Conservation (phyloP, 2,329 filamentous ascomycete species). For the Sclerotinia minor region DNA sequence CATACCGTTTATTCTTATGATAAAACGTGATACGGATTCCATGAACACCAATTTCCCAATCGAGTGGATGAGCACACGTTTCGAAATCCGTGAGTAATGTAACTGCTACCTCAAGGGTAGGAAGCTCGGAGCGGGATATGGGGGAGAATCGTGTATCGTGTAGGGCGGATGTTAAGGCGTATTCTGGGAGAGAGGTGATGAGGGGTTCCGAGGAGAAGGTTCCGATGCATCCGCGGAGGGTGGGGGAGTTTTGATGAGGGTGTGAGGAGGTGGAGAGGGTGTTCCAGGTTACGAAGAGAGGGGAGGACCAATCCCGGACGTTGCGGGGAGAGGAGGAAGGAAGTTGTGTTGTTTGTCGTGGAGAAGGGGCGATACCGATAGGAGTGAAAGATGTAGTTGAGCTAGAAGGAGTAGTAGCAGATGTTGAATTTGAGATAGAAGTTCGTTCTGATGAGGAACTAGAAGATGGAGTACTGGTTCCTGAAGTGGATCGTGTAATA, state of each 20-base stretch:
- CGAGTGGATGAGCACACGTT: conserved; percentile 67
- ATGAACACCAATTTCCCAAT: conserved; percentile 86
- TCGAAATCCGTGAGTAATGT: conserved; percentile 88
- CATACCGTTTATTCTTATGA: conserved; percentile 70
- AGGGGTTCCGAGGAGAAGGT: conserved; percentile 83
- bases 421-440: conserved; percentile 37
- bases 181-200: conserved; percentile 69
- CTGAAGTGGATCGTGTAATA: conserved; percentile 25
- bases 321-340: conserved; percentile 22
- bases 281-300: conserved; percentile 90
- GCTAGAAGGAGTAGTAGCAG: conserved; percentile 48
- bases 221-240: conserved; percentile 90
- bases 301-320: conserved; percentile 53
- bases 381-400: conserved; percentile 43
- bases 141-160: conserved; percentile 63
- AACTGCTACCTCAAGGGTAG: conserved; percentile 63
- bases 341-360: conserved; percentile 32
- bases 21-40: conserved; percentile 84
- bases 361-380: conserved; percentile 29
- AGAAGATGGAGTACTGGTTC: conserved; percentile 12
- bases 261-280: conserved; percentile 54
- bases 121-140: conserved; percentile 55
- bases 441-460: conserved; percentile 23
- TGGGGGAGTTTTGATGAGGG: conserved; percentile 40
- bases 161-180: conserved; percentile 76